Percentiles rank a stretch among this genome's conserved stretches.
Evolutionary conservation across 805 yeast genomes (phyloP).

Genomic region (Kluyveromyces starmeri): DNA sequence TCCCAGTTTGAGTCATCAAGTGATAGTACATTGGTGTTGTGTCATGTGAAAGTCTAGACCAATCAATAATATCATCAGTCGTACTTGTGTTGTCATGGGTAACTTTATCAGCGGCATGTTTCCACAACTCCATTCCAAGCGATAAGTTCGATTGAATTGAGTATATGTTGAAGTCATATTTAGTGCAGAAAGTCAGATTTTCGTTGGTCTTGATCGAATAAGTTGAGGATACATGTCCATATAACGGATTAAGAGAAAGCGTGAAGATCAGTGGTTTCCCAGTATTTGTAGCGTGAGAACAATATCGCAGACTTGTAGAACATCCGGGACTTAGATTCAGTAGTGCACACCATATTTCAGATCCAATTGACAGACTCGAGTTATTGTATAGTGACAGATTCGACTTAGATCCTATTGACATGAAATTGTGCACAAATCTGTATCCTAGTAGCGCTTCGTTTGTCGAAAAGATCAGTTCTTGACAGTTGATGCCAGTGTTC

Average conservation of each 20-base stretch:
- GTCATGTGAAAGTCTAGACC: constrained; percentile 1
- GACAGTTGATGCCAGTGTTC: constrained; percentile 51
- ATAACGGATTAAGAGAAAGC: constrained; percentile 73
- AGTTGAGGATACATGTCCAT: constrained; percentile 83
- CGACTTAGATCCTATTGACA: constrained; percentile 30
- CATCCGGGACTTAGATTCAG: constrained; percentile 80
- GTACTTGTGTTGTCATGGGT: not conserved
- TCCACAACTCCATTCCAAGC: constrained; percentile 80
- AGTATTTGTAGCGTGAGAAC: constrained; percentile 76
- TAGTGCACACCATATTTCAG: constrained; percentile 85
- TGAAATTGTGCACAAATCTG: constrained; percentile 63
- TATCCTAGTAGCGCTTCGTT: constrained; percentile 79
- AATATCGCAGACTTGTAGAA: constrained; percentile 75
- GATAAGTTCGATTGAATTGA: constrained; percentile 84
- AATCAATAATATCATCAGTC: not conserved
- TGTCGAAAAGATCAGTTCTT: constrained; percentile 73
- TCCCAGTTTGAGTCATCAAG: constrained; percentile 8
- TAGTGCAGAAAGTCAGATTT: constrained; percentile 67
- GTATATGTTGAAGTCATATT: constrained; percentile 82
- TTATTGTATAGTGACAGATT: constrained; percentile 42
- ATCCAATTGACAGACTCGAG: constrained; percentile 66
- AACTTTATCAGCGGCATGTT: constrained; percentile 26
- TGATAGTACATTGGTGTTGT: constrained; percentile 15
- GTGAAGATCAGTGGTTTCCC: constrained; percentile 89
- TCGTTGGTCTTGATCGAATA: constrained; percentile 77